These are phyloP conservation scores for Phytophthora colocasiae DNA, from an alignment of 352 stramenopile species.

Conservation along the genomic window DNA sequence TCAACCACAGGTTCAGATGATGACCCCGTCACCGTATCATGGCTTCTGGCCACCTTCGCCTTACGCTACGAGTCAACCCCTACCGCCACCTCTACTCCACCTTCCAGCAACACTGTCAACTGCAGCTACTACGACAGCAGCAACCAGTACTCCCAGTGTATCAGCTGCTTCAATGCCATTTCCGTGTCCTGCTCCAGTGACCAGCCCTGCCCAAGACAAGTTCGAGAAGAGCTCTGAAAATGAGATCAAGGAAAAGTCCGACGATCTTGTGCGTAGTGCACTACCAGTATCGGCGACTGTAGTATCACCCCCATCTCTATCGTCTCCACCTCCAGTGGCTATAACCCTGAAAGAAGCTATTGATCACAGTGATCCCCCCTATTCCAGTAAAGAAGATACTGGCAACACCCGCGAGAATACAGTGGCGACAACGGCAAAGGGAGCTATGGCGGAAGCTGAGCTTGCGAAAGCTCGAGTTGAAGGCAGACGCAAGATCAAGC, in stretches of 20 bases:
- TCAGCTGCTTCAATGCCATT: background rate
- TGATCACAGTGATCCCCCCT: constrained; percentile 4
- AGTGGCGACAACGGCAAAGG: constrained; percentile 57
- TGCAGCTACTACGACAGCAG: background rate
- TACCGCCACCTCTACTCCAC: constrained; percentile 19
- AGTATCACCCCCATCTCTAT: background rate
- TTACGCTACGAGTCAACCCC: constrained; percentile 22
- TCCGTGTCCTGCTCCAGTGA: background rate
- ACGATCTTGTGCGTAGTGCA: constrained; percentile 5
- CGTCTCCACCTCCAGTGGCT: constrained; percentile 1
- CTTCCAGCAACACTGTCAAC: constrained; percentile 9
- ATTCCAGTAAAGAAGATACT: background rate
- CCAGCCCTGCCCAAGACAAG: background rate
- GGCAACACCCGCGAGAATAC: constrained; percentile 42
- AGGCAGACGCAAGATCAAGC: constrained; percentile 61
- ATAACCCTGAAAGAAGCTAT: constrained; percentile 2
- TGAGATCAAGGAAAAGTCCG: constrained; percentile 4
- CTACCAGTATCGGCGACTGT: constrained; percentile 8
- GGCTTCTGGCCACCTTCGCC: constrained; percentile 37
- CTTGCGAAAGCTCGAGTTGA: constrained; percentile 76
- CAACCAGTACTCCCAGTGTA: background rate
- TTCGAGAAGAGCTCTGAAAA: too few species aligned
- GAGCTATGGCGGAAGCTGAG: constrained; percentile 71
- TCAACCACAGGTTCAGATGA: constrained; percentile 36
- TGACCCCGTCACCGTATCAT: constrained; percentile 29